phyloP scores from a whole-genome alignment of 2,329 filamentous ascomycete species.

The Aschersonia sp. region DNA sequence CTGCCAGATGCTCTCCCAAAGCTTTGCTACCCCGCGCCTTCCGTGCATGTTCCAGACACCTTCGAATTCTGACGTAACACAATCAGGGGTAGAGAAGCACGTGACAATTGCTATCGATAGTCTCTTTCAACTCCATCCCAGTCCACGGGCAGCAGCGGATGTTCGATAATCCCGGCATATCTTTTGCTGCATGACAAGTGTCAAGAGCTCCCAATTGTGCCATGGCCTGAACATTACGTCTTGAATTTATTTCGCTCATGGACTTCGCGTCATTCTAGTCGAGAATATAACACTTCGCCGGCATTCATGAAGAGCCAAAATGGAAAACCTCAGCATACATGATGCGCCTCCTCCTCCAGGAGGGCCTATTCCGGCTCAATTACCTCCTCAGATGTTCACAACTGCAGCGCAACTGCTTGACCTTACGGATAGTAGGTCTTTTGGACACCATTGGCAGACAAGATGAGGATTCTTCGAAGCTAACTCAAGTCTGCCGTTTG shows the following conservation, averaged over 20 bases:
- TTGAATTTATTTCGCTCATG: background rate
- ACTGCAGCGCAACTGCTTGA: constrained; percentile 92
- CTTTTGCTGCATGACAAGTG: too few relatives aligned
- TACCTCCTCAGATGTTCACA: constrained; percentile 95
- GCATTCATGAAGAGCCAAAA: constrained; percentile 16
- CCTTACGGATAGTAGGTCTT: constrained; percentile 78
- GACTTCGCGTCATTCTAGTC: background rate
- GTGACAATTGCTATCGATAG: constrained; percentile 2
- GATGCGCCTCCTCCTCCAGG: constrained; percentile 27
- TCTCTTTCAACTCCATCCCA: background rate
- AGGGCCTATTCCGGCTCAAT: constrained; percentile 35
- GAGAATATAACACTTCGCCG: background rate
- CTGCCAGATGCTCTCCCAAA: background rate
- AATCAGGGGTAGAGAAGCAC: background rate
- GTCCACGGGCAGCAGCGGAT: background rate
- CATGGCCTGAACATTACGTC: too few relatives aligned
- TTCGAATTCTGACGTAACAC: background rate
- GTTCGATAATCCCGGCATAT: background rate
- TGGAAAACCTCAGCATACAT: constrained; percentile 39
- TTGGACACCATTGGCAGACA: background rate
- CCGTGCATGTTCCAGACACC: constrained; percentile 3
- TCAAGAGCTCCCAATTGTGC: too few relatives aligned
- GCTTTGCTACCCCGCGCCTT: constrained; percentile 1
- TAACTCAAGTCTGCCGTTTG: too few relatives aligned
- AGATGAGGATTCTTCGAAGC: too few relatives aligned